Conservation (phyloP, 1,139 yeast genomes). For the Blastobotrys illinoisensis region DNA sequence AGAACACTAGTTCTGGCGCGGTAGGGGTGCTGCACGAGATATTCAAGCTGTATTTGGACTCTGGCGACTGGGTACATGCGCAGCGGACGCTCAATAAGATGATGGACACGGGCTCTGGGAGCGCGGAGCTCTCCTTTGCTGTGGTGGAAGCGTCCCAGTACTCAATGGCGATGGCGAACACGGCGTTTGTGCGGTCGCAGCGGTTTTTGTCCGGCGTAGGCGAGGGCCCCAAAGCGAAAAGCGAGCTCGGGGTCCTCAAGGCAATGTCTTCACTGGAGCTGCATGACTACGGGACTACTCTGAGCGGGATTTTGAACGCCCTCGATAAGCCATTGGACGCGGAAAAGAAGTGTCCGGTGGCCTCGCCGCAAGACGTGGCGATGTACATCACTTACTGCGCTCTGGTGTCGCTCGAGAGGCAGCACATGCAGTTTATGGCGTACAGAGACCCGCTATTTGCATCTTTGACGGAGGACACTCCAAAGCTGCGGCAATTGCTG, state of each 20-base stretch:
- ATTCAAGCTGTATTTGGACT: background rate
- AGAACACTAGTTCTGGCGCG: background rate
- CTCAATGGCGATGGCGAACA: background rate
- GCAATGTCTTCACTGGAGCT: conserved; percentile 9
- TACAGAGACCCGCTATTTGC: conserved; percentile 57
- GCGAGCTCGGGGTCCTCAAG: conserved; percentile 5
- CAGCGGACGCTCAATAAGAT: background rate
- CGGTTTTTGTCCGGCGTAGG: background rate
- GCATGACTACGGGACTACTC: conserved; percentile 11
- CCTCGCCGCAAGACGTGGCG: conserved; percentile 16
- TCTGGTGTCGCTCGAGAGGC: conserved; percentile 22
- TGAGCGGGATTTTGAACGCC: conserved; percentile 9
- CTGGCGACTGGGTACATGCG: background rate
- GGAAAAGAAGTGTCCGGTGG: background rate
- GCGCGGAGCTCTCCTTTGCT: background rate
- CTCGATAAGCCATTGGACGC: conserved; percentile 1
- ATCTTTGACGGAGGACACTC: conserved; percentile 45
- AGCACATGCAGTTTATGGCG: conserved; percentile 21
- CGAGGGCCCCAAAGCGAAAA: background rate
- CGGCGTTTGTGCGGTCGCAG: background rate
- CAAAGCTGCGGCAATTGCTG: conserved; percentile 15
- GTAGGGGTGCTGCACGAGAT: background rate
- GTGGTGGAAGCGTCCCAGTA: background rate
- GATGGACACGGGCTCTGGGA: background rate
- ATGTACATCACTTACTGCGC: conserved; percentile 23